Base-by-base conservation (phyloP, 306 rosid genomes). In the Canavalia ensiformis region DNA sequence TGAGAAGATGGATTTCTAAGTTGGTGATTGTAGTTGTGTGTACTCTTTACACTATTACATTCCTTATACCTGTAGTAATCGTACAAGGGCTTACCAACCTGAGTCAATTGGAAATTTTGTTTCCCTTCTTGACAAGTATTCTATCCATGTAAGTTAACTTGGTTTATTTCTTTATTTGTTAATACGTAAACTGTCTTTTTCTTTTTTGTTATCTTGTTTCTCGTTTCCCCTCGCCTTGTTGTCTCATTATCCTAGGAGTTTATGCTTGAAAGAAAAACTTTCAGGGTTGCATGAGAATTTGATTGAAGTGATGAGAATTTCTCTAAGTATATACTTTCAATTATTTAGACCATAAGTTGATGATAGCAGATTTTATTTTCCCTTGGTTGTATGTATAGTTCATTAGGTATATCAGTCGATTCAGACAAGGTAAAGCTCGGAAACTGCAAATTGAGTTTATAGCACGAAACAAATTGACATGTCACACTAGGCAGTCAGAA, bases 1-100 rank as follows among this genome's bases (percentile, higher is more conserved):
- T 92, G 68, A 84, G 83, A 87, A 86, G 92, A 90, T 95, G 99
- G 99, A 89, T 93, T 55, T 95, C 92, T 35, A 95, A 90, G 90
- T 88, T 95, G 89, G 92, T 88, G 72, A 90, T 92, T 77, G 37
- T 89, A 34, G 31, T 90, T 77, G 88, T 89, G 31, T 89, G 78
- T 74, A 79, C 80, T 81, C 75, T 92, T 78, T 88, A 93, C 79
- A 90, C 96, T 4, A 65, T 87, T 73, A 37, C 89, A 73, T 95
- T 95, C 85, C 97, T 95, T 52, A 45, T 93, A 73, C 99, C 99
- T 4, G 99, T 95, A 67, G 9, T 93, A 58, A 0, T 95, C 2
- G 87, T 79, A 29, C 84, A 79, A 50, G 84, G 87, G 60, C 84
- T 84, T 73, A 85, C 98, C 80, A 95, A 93, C 89, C 84, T 95